Base-by-base conservation (phyloP, 2,329 filamentous ascomycete species). In the Exserohilum rostratum region DNA sequence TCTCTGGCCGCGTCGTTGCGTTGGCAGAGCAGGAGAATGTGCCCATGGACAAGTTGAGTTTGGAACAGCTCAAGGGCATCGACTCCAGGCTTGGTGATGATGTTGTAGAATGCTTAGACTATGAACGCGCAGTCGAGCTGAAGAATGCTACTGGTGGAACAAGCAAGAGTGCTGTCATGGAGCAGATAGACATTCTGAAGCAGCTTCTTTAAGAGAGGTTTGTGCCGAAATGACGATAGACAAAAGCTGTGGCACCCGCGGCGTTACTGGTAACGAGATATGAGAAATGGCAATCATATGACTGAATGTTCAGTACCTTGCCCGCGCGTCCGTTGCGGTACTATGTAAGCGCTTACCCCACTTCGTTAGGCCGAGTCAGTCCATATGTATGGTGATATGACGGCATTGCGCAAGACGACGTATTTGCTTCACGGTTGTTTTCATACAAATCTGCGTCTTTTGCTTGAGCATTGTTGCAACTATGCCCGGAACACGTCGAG, bases 51-150 rank as follows among this genome's bases (percentile, higher is more conserved):
- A 79, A 89, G 68, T 79, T 93, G 37, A 83, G 80, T 0, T 77
- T 87, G 39, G 82, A 87, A 72, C 84, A 92, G 68, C 77, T 93
- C 47, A 81, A 89, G 77, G 80, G 75, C 4, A 83, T 96, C 2
- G 89, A 93, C 61, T 67, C 76, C 1, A 82, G 89, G 46, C 90
- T 96, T 60, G 87, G 84, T 27, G 82, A 87, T 54, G 90, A 95
- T 71, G 85, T 96, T 35, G 76, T 83, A 42, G 79, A 85, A 43
- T 85, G 85, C 22, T 90, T 96, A 70, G 84, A 96, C 76, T 96
- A 95, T 69, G 88, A 96, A 77, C 85, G 85, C 60, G 90, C 88
- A 56, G 90, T 96, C 6, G 91, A 96, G 82, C 83, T 89, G 79
- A 86, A 89, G 69, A 84, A 86, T 37, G 87, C 90, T 2, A 87